phyloP scores from a whole-genome alignment of 768 basidiomycete genomes.

The Aureoboletus auriporus region DNA sequence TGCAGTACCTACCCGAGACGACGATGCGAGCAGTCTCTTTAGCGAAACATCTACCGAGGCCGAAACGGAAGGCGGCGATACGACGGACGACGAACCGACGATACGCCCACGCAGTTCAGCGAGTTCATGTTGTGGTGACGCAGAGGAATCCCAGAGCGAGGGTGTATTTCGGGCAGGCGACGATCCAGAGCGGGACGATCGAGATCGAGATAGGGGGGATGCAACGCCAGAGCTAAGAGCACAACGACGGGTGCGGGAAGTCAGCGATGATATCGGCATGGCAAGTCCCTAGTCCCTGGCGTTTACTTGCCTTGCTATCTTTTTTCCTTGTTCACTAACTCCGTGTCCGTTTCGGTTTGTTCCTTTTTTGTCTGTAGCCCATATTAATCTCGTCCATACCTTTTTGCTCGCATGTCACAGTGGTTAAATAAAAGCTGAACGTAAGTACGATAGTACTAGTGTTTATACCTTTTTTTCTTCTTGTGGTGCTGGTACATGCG shows the following conservation, averaged over 20 bases:
- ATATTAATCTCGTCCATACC: conserved; percentile 28
- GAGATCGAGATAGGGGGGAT: conserved; percentile 27
- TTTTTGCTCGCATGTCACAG: conserved; percentile 13
- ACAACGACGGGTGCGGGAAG: conserved; percentile 23
- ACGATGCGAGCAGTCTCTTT: conserved; percentile 32
- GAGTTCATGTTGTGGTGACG: conserved; percentile 36
- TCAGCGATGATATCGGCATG: conserved; percentile 32
- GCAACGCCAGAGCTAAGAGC: conserved; percentile 31
- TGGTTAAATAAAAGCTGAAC: conserved; percentile 13
- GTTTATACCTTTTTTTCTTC: conserved; percentile 24
- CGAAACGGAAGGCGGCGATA: conserved; percentile 52
- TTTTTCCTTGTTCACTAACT: neutral
- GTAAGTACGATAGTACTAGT: conserved; percentile 20
- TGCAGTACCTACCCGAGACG: conserved; percentile 22
- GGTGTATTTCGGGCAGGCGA: conserved; percentile 24
- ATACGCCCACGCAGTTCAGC: conserved; percentile 51
- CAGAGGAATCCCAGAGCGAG: conserved; percentile 31
- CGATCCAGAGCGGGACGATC: conserved; percentile 17
- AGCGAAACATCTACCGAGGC: conserved; percentile 43
- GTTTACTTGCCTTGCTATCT: neutral
- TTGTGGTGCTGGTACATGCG: neutral
- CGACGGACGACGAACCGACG: conserved; percentile 82
- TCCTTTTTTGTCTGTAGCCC: conserved; percentile 15
- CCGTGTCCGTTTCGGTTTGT: conserved; percentile 7
- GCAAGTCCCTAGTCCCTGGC: conserved; percentile 22